These are phyloP conservation scores for Coleophoma cylindrospora DNA, from an alignment of 2,329 filamentous ascomycete genomes.

Conservation along the genomic window DNA sequence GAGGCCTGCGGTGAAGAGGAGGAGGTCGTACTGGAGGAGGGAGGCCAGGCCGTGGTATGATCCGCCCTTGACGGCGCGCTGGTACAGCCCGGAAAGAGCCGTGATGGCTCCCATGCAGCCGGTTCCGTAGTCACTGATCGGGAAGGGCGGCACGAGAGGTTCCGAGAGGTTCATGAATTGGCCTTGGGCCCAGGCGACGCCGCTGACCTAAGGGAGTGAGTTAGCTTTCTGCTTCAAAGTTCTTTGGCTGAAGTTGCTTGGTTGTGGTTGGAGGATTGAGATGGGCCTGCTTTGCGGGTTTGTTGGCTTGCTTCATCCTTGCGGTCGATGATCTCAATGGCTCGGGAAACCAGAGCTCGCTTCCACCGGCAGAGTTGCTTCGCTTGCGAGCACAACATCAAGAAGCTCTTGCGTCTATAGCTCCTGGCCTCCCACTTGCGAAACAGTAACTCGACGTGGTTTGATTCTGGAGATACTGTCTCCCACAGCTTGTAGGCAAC, in stretches of 20 bases:
- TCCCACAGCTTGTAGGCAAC: not conserved
- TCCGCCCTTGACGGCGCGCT: slow-evolving; percentile 56
- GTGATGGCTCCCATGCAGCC: slow-evolving; percentile 68
- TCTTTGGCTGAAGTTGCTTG: not conserved
- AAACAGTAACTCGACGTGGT: too few relatives aligned
- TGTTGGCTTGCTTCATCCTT: not conserved
- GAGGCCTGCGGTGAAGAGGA: slow-evolving; percentile 55
- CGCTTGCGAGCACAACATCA: too few relatives aligned
- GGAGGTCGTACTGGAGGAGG: slow-evolving; percentile 63
- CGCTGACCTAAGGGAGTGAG: slow-evolving; percentile 28
- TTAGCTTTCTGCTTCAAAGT: too few relatives aligned
- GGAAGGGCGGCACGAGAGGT: slow-evolving; percentile 61
- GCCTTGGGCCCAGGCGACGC: slow-evolving; percentile 59
- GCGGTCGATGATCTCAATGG: not conserved
- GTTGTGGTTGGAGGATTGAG: not conserved
- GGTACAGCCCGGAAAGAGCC: slow-evolving; percentile 58
- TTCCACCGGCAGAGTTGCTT: too few relatives aligned
- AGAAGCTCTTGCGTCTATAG: too few relatives aligned
- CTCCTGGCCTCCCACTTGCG: too few relatives aligned
- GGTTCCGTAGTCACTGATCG: slow-evolving; percentile 63
- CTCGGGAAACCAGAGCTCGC: too few relatives aligned
- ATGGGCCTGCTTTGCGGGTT: not conserved
- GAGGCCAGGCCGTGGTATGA: slow-evolving; percentile 62
- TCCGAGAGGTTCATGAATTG: slow-evolving; percentile 55
- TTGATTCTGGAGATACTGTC: too few relatives aligned